Evolutionary conservation across 2,329 filamentous ascomycete species (phyloP).

Genomic region (Tricladium varicosporioides): DNA sequence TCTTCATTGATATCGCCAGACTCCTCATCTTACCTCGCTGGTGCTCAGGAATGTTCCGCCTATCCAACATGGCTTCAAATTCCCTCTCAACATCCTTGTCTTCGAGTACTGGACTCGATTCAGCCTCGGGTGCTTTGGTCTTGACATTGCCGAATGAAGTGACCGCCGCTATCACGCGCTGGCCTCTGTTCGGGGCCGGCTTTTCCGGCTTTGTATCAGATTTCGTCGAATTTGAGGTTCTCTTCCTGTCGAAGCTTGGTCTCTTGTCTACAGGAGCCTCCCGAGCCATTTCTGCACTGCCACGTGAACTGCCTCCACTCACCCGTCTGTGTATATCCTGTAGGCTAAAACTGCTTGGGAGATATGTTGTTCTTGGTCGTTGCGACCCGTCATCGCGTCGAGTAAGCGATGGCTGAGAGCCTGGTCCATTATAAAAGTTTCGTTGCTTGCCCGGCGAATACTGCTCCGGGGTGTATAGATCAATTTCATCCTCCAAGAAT

Average conservation of each 20-base stretch:
- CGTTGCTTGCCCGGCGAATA: constrained; percentile 32
- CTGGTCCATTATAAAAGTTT: constrained; percentile 28
- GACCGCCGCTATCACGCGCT: constrained; percentile 63
- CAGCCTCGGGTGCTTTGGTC: constrained; percentile 37
- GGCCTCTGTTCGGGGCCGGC: constrained; percentile 44
- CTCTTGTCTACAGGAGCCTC: constrained; percentile 25
- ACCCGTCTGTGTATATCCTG: constrained; percentile 32
- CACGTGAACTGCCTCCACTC: constrained; percentile 27
- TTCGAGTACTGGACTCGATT: constrained; percentile 37
- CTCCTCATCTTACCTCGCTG: constrained; percentile 94
- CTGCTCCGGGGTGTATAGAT: constrained; percentile 33
- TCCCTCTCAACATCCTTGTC: constrained; percentile 55
- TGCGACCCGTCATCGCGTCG: constrained; percentile 22
- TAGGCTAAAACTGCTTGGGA: constrained; percentile 35
- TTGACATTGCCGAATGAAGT: constrained; percentile 57
- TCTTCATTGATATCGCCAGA: constrained; percentile 85
- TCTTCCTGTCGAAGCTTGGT: constrained; percentile 27
- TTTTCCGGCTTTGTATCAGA: constrained; percentile 22
- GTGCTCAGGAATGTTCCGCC: constrained; percentile 89
- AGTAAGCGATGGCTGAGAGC: constrained; percentile 27
- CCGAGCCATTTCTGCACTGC: constrained; percentile 28
- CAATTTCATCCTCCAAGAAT: constrained; percentile 36
- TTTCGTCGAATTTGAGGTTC: constrained; percentile 14
- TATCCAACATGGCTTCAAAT: constrained; percentile 68
- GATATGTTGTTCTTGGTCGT: constrained; percentile 32